Evolutionary conservation across 2,329 filamentous ascomycete genomes (phyloP), one percentile per base, ranked within the genome.

Genomic region (Aphanoascus verrucosus): DNA sequence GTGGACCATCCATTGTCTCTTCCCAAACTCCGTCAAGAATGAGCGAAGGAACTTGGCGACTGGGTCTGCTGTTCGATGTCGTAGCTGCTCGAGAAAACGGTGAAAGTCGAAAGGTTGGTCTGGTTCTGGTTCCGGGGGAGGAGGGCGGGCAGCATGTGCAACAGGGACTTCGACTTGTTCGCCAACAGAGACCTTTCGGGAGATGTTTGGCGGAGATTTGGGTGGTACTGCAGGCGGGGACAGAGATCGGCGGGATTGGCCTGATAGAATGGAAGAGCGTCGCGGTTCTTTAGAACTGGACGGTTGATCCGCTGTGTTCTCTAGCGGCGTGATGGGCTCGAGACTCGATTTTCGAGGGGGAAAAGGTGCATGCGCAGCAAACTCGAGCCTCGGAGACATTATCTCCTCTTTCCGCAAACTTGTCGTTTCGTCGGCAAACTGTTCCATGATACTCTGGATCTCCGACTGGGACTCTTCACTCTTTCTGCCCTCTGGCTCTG

Each of bases 1-100:
- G 67, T 98, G 93, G 5, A 96, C 93, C 87, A 95, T 94, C 93
- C 93, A 98, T 69, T 97, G 93, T 61, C 90, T 88, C 74, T 97
- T 98, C 35, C 83, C 88, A 70, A 98, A 98, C 68, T 98, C 94
- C 47, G 82, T 83, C 31, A 98, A 73, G 63, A 98, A 98, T 0
- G 93, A 97, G 59, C 94, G 87, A 44, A 98, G 77, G 65, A 96
- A 98, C 59, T 91, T 86, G 4, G 94, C 94, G 1, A 98, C 91
- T 0, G 94, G 93, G 63, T 98, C 94, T n/a, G 93, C 94, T 55
- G 94, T 95, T 60, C 91, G 88, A 70, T 98, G 93, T 56, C 93
- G 85, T 32, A 98, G 76, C 69, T 98, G 93, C 67, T 97, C 93
- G 45, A 98, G 75, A 65, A 98, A 98, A 14, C 93, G 82, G 69